Evolutionary conservation across 345 rosid species (phyloP).

Genomic region (Melaleuca quinquenervia): DNA sequence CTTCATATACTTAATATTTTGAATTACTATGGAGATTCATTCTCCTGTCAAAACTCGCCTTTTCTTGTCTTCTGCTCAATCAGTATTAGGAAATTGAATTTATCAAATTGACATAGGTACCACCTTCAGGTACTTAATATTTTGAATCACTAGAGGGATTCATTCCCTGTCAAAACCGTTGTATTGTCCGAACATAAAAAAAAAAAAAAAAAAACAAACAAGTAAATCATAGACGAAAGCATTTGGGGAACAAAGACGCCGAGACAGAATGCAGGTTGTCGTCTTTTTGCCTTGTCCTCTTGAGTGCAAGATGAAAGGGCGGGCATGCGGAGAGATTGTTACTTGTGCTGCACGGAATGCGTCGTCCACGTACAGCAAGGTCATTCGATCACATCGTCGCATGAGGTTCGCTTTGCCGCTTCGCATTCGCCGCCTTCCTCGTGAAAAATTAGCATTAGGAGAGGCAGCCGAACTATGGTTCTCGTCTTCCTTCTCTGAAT

Average conservation of each 20-base stretch:
- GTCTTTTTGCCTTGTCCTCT: no score
- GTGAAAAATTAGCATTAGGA: not conserved
- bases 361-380: no score
- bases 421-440: not conserved
- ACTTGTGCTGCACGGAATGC: no score
- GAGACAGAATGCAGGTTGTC: no score
- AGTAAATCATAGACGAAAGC: not conserved
- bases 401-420: not conserved
- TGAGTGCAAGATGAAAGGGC: no score
- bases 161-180: not conserved
- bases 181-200: not conserved
- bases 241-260: no score
- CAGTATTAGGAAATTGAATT: fast-evolving
- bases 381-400: no score
- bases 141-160: not conserved
- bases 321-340: no score
- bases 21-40: not conserved
- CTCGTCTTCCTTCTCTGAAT: not conserved
- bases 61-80: not conserved
- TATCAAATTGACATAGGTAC: not conserved
- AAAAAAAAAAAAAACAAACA: no score
- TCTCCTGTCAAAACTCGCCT: not conserved
- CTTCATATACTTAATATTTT: not conserved
- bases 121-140: not conserved
- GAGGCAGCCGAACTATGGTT: not conserved